Evolutionary conservation across 2,329 filamentous ascomycete species (phyloP).

Genomic region (Boeremia exigua): DNA sequence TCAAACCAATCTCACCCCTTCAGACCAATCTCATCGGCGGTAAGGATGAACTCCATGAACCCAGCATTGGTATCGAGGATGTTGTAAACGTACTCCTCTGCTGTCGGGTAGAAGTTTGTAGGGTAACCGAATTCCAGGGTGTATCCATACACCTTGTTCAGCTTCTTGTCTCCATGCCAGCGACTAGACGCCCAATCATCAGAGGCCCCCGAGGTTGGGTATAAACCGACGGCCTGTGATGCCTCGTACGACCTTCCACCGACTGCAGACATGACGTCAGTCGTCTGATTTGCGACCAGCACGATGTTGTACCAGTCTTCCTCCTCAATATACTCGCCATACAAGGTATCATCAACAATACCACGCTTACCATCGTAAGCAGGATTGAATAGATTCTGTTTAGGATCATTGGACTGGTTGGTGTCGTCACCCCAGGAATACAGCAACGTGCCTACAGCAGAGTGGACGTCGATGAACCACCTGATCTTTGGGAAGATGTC

Average conservation of each 20-base stretch:
- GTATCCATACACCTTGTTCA: slow-evolving; percentile 51
- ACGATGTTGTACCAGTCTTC: slow-evolving; percentile 44
- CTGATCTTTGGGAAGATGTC: slow-evolving; percentile 57
- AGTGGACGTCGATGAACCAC: slow-evolving; percentile 67
- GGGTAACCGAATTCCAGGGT: slow-evolving; percentile 51
- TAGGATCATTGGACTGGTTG: slow-evolving; percentile 54
- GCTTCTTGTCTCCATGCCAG: slow-evolving; percentile 43
- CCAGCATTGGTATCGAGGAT: slow-evolving; percentile 52
- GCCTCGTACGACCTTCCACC: slow-evolving; percentile 43
- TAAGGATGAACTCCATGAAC: slow-evolving; percentile 51
- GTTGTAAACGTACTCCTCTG: slow-evolving; percentile 49
- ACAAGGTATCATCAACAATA: slow-evolving; percentile 59
- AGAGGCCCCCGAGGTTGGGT: slow-evolving; percentile 46
- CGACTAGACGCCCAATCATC: slow-evolving; percentile 49
- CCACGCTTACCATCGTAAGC: slow-evolving; percentile 61
- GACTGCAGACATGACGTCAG: slow-evolving; percentile 44
- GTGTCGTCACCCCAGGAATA: slow-evolving; percentile 66
- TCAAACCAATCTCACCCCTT: slow-evolving; percentile 19
- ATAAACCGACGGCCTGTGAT: slow-evolving; percentile 46
- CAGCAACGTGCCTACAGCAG: slow-evolving; percentile 59
- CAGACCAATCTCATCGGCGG: slow-evolving; percentile 43
- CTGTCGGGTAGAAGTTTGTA: slow-evolving; percentile 51
- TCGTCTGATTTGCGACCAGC: slow-evolving; percentile 40
- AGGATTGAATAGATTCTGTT: slow-evolving; percentile 60
- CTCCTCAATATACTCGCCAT: slow-evolving; percentile 48